Evolutionary conservation across 345 rosid species (phyloP).

Genomic region (Euphorbia tirucalli): DNA sequence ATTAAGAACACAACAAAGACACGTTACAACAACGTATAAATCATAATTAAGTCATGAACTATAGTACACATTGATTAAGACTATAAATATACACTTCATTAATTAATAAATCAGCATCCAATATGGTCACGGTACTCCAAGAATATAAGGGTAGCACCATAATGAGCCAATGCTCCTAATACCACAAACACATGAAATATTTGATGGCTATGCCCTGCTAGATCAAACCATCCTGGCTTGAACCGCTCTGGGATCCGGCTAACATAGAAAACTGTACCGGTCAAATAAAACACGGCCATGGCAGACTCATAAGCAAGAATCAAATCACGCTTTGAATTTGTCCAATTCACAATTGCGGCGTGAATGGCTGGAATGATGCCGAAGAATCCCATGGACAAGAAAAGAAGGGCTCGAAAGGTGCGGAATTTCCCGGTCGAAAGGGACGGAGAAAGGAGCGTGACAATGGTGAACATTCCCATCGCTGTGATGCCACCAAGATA

Average conservation of each 20-base stretch:
- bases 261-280: conserved; percentile 68
- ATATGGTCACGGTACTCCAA: conserved; percentile 69
- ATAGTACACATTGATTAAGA: neutral
- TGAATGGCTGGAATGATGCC: conserved; percentile 72
- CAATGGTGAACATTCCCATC: conserved; percentile 71
- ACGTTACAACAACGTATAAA: neutral
- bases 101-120: conserved; percentile 36
- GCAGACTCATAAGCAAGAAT: conserved; percentile 61
- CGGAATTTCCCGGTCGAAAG: conserved; percentile 58
- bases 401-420: conserved; percentile 62
- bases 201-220: conserved; percentile 87
- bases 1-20: neutral
- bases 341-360: conserved; percentile 63
- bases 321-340: conserved; percentile 53
- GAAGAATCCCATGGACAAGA: conserved; percentile 74
- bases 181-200: conserved; percentile 85
- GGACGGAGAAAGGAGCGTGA: conserved; percentile 62
- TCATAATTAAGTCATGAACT: neutral
- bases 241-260: conserved; percentile 73
- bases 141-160: conserved; percentile 68
- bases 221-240: conserved; percentile 83
- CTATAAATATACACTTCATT: neutral
- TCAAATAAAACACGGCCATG: conserved; percentile 75
- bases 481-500: conserved; percentile 72
- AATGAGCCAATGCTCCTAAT: conserved; percentile 88